Percentiles rank a stretch among this genome's conserved stretches.
Evolutionary conservation across 1,139 yeast genomes (phyloP).

Genomic region (Pneumocystis sp.): DNA sequence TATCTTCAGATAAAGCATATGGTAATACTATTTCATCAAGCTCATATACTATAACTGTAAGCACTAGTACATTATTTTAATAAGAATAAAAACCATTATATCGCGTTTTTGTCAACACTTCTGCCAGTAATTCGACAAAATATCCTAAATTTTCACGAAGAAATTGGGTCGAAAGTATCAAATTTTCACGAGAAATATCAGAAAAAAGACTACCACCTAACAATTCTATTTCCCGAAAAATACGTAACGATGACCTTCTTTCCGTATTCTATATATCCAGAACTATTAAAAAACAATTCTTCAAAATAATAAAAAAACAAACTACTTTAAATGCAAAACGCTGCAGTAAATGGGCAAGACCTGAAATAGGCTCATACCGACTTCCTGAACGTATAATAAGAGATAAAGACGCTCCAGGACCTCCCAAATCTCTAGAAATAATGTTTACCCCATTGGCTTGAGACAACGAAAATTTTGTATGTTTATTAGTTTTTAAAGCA

Average conservation of each 20-base stretch:
- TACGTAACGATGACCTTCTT: slow-evolving; percentile 75
- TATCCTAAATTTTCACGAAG: slow-evolving; percentile 80
- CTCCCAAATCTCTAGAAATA: slow-evolving; percentile 32
- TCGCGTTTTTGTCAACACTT: slow-evolving; percentile 34
- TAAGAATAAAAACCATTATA: slow-evolving; percentile 8
- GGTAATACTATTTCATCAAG: not conserved
- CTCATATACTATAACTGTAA: slow-evolving; percentile 36
- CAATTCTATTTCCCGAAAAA: slow-evolving; percentile 87
- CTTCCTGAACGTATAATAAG: slow-evolving; percentile 82
- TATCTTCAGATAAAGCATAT: slow-evolving; percentile 12
- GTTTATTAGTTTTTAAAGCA: not conserved
- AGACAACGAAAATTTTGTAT: not conserved
- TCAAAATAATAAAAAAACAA: not conserved
- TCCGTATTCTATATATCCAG: slow-evolving; percentile 43
- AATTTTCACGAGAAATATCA: slow-evolving; percentile 64
- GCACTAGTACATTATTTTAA: not conserved
- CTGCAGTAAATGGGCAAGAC: slow-evolving; percentile 73
- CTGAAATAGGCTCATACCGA: slow-evolving; percentile 59
- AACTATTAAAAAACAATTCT: not conserved
- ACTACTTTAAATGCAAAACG: slow-evolving; percentile 51
- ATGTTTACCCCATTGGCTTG: slow-evolving; percentile 25
- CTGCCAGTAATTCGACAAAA: slow-evolving; percentile 75
- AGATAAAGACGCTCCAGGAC: slow-evolving; percentile 55
- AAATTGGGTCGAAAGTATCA: slow-evolving; percentile 66
- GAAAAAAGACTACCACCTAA: slow-evolving; percentile 72